Percentiles rank a stretch among this genome's conserved stretches.
Conservation (phyloP, 192 early-diverging fungal genomes). For the Coemansia sp. region DNA sequence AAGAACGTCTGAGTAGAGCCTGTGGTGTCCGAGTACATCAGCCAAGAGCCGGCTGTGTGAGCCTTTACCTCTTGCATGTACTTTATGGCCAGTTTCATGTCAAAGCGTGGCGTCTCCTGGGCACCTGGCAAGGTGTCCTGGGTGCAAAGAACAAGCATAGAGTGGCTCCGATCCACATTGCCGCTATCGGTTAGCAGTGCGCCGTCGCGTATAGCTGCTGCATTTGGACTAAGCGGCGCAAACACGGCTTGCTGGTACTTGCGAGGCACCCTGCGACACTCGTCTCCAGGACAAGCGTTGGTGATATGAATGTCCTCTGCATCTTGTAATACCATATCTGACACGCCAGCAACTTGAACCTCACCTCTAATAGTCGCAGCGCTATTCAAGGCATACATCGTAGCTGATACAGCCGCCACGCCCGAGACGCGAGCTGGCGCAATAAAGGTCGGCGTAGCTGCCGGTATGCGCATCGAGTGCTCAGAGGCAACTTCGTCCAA, state of each 20-base stretch:
- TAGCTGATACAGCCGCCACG: conserved; percentile 25
- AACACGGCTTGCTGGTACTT: conserved; percentile 35
- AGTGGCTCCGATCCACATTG: conserved; percentile 37
- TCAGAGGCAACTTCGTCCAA: conserved; percentile 16
- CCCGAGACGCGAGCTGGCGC: conserved; percentile 39
- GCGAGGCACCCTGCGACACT: conserved; percentile 28
- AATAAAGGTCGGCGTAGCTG: conserved; percentile 37
- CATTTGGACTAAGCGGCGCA: not conserved
- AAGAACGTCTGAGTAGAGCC: conserved; percentile 92
- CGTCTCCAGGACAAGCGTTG: conserved; percentile 19
- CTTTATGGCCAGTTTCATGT: conserved; percentile 56
- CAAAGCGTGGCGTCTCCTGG: conserved; percentile 63
- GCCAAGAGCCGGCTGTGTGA: conserved; percentile 65
- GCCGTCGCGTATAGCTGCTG: not conserved
- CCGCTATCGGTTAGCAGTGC: not conserved
- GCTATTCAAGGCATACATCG: conserved; percentile 33
- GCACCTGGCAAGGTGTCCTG: conserved; percentile 42
- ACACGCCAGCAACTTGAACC: conserved; percentile 9
- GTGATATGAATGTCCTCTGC: conserved; percentile 47
- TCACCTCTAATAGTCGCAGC: conserved; percentile 24
- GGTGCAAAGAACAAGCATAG: conserved; percentile 55
- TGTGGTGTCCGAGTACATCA: conserved; percentile 79
- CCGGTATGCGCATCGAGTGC: conserved; percentile 28
- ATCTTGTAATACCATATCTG: conserved; percentile 37
- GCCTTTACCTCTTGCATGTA: conserved; percentile 55